These are phyloP conservation scores for Wickerhamiella alocasiicola DNA, from an alignment of 805 yeast genomes.

Conservation along the genomic window DNA sequence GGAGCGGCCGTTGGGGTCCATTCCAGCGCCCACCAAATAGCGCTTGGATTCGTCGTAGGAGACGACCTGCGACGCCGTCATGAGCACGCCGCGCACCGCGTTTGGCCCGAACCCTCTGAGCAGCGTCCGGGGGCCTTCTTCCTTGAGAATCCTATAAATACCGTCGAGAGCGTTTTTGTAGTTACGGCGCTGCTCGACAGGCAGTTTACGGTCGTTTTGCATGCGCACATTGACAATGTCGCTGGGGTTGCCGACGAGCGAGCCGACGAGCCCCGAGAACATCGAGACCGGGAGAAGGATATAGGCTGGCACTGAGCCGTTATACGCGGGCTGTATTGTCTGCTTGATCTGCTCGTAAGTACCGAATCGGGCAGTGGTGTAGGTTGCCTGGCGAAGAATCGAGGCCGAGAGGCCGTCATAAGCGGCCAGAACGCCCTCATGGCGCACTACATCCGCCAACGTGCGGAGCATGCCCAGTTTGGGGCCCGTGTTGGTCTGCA, in stretches of 20 bases:
- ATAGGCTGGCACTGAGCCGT: slow-evolving; percentile 41
- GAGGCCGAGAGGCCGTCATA: slow-evolving; percentile 79
- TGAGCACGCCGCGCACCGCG: slow-evolving; percentile 63
- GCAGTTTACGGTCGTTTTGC: slow-evolving; percentile 76
- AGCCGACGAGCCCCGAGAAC: slow-evolving; percentile 78
- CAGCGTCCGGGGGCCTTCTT: slow-evolving; percentile 49
- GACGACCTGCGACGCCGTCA: slow-evolving; percentile 87
- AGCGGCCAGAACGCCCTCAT: slow-evolving; percentile 52
- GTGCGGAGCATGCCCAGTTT: slow-evolving; percentile 53
- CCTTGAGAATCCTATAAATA: slow-evolving; percentile 40
- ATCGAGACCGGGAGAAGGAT: slow-evolving; percentile 64
- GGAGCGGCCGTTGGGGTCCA: slow-evolving; percentile 47
- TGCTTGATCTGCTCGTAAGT: slow-evolving; percentile 70
- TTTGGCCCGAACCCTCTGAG: slow-evolving; percentile 72
- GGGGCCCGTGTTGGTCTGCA: slow-evolving; percentile 63
- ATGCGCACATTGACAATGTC: slow-evolving; percentile 80
- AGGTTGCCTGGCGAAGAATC: slow-evolving; percentile 72
- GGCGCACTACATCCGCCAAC: slow-evolving; percentile 44
- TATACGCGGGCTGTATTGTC: slow-evolving; percentile 30
- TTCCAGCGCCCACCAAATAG: slow-evolving; percentile 37
- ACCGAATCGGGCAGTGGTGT: slow-evolving; percentile 77
- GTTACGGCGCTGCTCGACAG: slow-evolving; percentile 51
- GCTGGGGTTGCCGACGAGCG: slow-evolving; percentile 76
- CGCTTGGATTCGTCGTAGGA: slow-evolving; percentile 68
- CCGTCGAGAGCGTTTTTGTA: slow-evolving; percentile 75